These are phyloP conservation scores for Talaromyces sp. DNA, from an alignment of 2,329 filamentous ascomycete genomes.

Conservation along the genomic window DNA sequence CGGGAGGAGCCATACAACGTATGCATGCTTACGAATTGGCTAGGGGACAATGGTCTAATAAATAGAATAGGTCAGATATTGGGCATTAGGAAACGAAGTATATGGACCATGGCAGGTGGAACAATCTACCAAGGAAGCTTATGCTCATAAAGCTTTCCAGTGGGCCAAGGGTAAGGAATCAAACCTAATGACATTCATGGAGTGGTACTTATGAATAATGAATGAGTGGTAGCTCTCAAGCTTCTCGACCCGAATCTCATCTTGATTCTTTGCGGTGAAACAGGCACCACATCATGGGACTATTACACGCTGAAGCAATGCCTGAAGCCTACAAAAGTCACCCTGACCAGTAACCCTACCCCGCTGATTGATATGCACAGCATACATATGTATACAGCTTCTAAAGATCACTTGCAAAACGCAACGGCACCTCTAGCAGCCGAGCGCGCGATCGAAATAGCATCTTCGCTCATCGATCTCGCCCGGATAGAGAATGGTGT, in stretches of 20 bases:
- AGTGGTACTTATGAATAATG: not conserved
- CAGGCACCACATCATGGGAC: slow-evolving; percentile 68
- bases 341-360: slow-evolving; percentile 38
- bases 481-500: slow-evolving; percentile 63
- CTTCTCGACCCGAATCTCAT: slow-evolving; percentile 60
- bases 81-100: slow-evolving; percentile 74
- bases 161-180: slow-evolving; percentile 52
- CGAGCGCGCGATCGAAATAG: slow-evolving; percentile 70
- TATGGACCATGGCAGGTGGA: slow-evolving; percentile 60
- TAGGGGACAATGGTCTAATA: not conserved
- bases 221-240: slow-evolving; percentile 32
- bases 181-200: not conserved
- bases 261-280: slow-evolving; percentile 72
- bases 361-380: slow-evolving; percentile 72
- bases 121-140: slow-evolving; percentile 58
- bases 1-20: slow-evolving; percentile 71
- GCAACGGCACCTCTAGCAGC: slow-evolving; percentile 64
- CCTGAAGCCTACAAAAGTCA: slow-evolving; percentile 47
- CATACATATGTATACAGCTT: slow-evolving; percentile 73
- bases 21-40: slow-evolving; percentile 1
- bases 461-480: slow-evolving; percentile 66
- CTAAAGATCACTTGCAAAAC: slow-evolving; percentile 52
- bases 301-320: slow-evolving; percentile 68
- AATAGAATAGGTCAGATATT: slow-evolving; percentile 64
- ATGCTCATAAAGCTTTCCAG: slow-evolving; percentile 56